Evolutionary conservation across 768 basidiomycete species (phyloP).

Genomic region (Serendipita sp.): DNA sequence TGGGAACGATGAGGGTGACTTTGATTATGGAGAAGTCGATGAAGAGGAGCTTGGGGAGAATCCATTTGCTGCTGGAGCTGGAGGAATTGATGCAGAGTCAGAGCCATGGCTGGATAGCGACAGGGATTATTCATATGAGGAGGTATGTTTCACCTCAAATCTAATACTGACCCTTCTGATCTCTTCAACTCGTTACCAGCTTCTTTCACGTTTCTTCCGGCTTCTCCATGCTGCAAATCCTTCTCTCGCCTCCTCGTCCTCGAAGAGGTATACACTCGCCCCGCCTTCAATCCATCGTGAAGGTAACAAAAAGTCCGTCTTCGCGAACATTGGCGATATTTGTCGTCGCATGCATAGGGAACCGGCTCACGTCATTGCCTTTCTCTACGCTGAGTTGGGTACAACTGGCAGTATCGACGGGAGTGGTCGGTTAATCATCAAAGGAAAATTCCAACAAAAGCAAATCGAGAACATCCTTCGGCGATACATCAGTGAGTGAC

Average conservation of each 20-base stretch:
- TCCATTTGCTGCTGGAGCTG: conserved; percentile 43
- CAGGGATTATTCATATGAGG: conserved; percentile 90
- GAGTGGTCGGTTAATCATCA: conserved; percentile 82
- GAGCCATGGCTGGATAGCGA: conserved; percentile 88
- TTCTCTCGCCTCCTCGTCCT: conserved; percentile 60
- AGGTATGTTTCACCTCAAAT: conserved; percentile 35
- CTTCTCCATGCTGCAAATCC: conserved; percentile 91
- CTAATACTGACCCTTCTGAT: neutral
- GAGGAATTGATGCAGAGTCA: conserved; percentile 38
- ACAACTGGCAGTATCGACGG: conserved; percentile 94
- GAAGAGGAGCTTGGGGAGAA: conserved; percentile 72
- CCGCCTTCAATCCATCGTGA: conserved; percentile 89
- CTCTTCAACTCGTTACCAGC: conserved; percentile 28
- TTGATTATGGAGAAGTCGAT: conserved; percentile 19
- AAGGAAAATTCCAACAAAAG: conserved; percentile 96
- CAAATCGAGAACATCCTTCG: conserved; percentile 94
- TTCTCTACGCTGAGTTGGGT: conserved; percentile 95
- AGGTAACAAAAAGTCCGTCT: conserved; percentile 95
- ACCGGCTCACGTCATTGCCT: conserved; percentile 96
- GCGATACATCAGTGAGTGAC: conserved; percentile 76
- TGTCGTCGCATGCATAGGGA: conserved; percentile 97
- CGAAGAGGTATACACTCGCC: conserved; percentile 92
- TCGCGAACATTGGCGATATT: conserved; percentile 92
- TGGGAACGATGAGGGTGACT: conserved; percentile 23
- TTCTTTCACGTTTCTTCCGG: conserved; percentile 82